Evolutionary conservation across 371 early-diverging fungal genomes (phyloP).

Genomic region (Syncephalastrum contaminatum): DNA sequence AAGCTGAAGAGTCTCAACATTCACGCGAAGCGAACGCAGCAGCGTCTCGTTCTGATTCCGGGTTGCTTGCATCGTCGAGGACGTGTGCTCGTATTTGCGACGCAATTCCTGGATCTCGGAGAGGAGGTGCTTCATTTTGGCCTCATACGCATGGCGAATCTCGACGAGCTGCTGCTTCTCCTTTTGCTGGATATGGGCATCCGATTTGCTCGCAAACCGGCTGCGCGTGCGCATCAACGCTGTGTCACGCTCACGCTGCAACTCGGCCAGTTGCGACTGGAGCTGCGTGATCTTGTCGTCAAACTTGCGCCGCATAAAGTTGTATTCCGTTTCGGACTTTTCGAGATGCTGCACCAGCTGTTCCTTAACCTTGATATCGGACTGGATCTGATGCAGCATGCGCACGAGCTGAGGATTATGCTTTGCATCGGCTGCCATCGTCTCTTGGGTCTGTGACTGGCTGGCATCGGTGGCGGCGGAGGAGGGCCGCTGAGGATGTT

Average conservation of each 20-base stretch:
- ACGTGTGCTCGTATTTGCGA: slow-evolving; percentile 60
- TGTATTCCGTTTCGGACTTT: slow-evolving; percentile 55
- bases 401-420: slow-evolving; percentile 35
- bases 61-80: slow-evolving; percentile 53
- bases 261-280: slow-evolving; percentile 54
- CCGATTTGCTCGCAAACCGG: slow-evolving; percentile 19
- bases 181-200: slow-evolving; percentile 14
- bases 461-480: too few relatives aligned
- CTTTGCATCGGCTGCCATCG: slow-evolving; percentile 6
- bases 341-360: slow-evolving; percentile 61
- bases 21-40: slow-evolving; percentile 48
- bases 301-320: slow-evolving; percentile 66
- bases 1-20: slow-evolving; percentile 64
- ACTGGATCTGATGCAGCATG: slow-evolving; percentile 68
- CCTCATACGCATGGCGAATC: slow-evolving; percentile 57
- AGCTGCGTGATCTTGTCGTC: slow-evolving; percentile 65
- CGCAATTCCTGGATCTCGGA: slow-evolving; percentile 64
- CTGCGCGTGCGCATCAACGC: slow-evolving; percentile 39
- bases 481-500: too few relatives aligned
- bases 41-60: slow-evolving; percentile 55
- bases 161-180: slow-evolving; percentile 35
- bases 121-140: slow-evolving; percentile 67
- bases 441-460: background rate
- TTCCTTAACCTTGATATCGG: slow-evolving; percentile 70
- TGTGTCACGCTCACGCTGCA: slow-evolving; percentile 70